Base-by-base conservation (phyloP, 2,329 filamentous ascomycete species). In the Penicillium sp. region DNA sequence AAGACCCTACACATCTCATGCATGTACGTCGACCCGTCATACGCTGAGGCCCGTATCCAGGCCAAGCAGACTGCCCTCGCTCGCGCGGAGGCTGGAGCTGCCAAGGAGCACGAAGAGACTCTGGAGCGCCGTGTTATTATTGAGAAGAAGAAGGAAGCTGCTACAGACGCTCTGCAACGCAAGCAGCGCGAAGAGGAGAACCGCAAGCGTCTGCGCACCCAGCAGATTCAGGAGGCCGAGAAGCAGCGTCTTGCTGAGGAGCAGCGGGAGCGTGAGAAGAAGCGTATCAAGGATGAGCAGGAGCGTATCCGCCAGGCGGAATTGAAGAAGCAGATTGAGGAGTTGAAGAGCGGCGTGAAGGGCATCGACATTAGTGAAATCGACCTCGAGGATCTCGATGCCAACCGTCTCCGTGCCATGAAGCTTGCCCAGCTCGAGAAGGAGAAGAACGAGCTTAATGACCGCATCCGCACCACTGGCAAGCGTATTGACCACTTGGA, bases 401-500 rank as follows among this genome's bases (percentile, higher is more conserved):
- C 89, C 77, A 93, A 92, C 78, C 90, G 90, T 67, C 91, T 99
- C 70, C 93, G 95, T 76, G 90, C 91, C 69, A 90, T 99, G 82
- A 98, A 98, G 85, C 87, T 99, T 61, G 91, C 92, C 64, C 94
- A 97, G 79, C 87, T 99, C 11, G 95, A 98, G 82, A 93, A 94
- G 71, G 95, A 98, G 84, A 99, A 98, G 90, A 96, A 94, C 74
- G 93, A 95, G 74, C 89, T 97, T 69, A 92, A 91, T 67, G 93
- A 97, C 81, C 92, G 91, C 76, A 87, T 98, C 57, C 90, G 93
- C 71, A 88, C 96, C 71, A 96, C 93, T 64, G 92, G 91, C 77
- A 98, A 97, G 87, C 91, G 95, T 67, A 91, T 97, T 72, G 95
- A 99, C 75, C 94, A 99, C 81, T 83, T 99, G 71, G 95, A 99